A percentile compares a stretch with the other conserved stretches of the same genome.
These are phyloP conservation scores for Ogataea degrootiae DNA, from an alignment of 805 yeast genomes.

Conservation along the genomic window DNA sequence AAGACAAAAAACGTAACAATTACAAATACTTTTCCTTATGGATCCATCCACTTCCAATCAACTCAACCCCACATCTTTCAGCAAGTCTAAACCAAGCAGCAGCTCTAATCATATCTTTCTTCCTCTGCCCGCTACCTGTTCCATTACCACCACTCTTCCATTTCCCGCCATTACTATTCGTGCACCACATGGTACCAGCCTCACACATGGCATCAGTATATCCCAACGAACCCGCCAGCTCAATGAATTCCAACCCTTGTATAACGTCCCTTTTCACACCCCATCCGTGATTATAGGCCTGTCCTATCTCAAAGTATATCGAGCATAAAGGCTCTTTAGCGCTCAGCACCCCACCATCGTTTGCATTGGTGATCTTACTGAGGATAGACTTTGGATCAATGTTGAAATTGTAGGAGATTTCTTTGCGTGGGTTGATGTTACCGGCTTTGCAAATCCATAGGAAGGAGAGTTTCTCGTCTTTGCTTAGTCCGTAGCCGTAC, in stretches of 20 bases:
- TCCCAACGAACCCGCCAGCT: conserved; percentile 64
- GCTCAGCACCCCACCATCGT: not conserved
- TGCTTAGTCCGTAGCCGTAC: conserved; percentile 63
- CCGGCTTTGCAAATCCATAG: conserved; percentile 58
- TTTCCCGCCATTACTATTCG: conserved; percentile 12
- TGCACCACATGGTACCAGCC: conserved; percentile 63
- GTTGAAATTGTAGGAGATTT: conserved; percentile 12
- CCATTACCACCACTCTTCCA: conserved; percentile 35
- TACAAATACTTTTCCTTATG: conserved; percentile 56
- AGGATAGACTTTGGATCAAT: conserved; percentile 36
- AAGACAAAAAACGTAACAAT: not conserved
- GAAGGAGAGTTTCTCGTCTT: conserved; percentile 49
- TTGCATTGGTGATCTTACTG: not conserved
- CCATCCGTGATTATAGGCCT: conserved; percentile 50
- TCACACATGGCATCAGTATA: conserved; percentile 63
- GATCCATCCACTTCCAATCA: conserved; percentile 72
- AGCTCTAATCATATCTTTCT: conserved; percentile 56
- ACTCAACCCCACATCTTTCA: conserved; percentile 53
- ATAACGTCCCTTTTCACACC: conserved; percentile 51
- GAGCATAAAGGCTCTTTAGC: conserved; percentile 16
- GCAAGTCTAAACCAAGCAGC: conserved; percentile 69
- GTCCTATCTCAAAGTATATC: conserved; percentile 51
- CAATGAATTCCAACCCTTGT: conserved; percentile 54
- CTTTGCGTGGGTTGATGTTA: conserved; percentile 25
- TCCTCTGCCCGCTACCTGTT: conserved; percentile 27